Conservation (phyloP, 805 yeast species). For the Wickerhamomyces subpelliculosus region DNA sequence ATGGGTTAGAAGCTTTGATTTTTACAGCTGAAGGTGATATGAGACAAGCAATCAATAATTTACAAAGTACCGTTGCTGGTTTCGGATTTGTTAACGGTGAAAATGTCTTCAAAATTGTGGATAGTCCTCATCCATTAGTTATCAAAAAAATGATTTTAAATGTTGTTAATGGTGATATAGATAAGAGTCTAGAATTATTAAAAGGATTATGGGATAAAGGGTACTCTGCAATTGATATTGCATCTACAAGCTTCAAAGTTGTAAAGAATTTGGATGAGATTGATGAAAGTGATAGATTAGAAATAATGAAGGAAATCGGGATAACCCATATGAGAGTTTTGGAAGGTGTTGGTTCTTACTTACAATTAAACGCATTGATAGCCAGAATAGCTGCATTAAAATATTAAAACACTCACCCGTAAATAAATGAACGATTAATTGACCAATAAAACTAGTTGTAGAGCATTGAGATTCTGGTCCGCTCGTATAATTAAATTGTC, state of each 20-base stretch:
- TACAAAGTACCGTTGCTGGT: conserved; percentile 92
- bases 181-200: conserved; percentile 57
- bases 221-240: conserved; percentile 88
- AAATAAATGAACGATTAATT: too few relatives aligned
- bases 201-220: conserved; percentile 81
- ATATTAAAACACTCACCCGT: too few relatives aligned
- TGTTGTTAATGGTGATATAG: conserved; percentile 43
- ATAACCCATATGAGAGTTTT: conserved; percentile 85
- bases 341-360: conserved; percentile 85
- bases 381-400: conserved; percentile 37
- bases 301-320: conserved; percentile 81
- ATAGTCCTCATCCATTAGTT: conserved; percentile 90
- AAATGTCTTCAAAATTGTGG: conserved; percentile 92
- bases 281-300: conserved; percentile 63
- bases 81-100: conserved; percentile 86
- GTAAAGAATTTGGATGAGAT: conserved; percentile 67
- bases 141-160: conserved; percentile 63
- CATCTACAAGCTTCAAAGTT: conserved; percentile 84
- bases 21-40: conserved; percentile 98
- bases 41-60: conserved; percentile 94
- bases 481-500: too few relatives aligned
- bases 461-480: too few relatives aligned
- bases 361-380: conserved; percentile 80
- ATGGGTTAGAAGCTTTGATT: conserved; percentile 86
- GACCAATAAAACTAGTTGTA: too few relatives aligned